Base-by-base conservation (phyloP, 768 basidiomycete species). In the Lactarius hengduanensis region DNA sequence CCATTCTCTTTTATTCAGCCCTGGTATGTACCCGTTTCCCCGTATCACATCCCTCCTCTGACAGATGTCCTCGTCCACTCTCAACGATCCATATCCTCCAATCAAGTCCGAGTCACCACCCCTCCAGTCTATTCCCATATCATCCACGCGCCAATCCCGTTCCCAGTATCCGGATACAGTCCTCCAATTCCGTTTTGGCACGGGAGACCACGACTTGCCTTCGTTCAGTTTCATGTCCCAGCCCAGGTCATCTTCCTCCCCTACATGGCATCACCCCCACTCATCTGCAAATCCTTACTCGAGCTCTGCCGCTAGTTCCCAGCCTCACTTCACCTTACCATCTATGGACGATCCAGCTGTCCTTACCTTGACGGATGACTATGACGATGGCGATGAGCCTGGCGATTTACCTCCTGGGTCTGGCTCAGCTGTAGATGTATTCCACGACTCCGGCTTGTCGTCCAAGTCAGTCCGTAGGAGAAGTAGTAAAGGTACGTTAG, bases 401-500 rank as follows among this genome's bases (percentile, higher is more conserved):
- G 77, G 80, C 28, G 83, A 84, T 63, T 76, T 84, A 26, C 78
- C 79, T 2, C 73, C 77, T 6, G 69, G 73, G 4, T 66, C 73
- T 30, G 59, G 63, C 28, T 59, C 73, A 53, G 69, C 62, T 58
- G 65, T 60, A 28, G 71, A 66, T 61, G 56, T 64, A 32, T 64
- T 71, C 72, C 18, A 65, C 71, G 54, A 65, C 36, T 22, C 73
- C 64, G 57, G 64, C 67, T 65, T 64, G 56, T 68, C 65, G 28
- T 61, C 65, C 30, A 85, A 86, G 71, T 75, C 83, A 59, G 78
- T 92, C 57, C 79, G 90, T 63, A 81, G 91, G 63, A 79, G 90
- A 70, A 92, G 90, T 71, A 91, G 88, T 75, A 92, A 91, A 84
- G 88, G 88, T 84, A 70, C 26, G 77, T 62, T 34, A 30, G 20